Conservation (phyloP, 768 basidiomycete genomes). For the Hydnomerulius pinastri region DNA sequence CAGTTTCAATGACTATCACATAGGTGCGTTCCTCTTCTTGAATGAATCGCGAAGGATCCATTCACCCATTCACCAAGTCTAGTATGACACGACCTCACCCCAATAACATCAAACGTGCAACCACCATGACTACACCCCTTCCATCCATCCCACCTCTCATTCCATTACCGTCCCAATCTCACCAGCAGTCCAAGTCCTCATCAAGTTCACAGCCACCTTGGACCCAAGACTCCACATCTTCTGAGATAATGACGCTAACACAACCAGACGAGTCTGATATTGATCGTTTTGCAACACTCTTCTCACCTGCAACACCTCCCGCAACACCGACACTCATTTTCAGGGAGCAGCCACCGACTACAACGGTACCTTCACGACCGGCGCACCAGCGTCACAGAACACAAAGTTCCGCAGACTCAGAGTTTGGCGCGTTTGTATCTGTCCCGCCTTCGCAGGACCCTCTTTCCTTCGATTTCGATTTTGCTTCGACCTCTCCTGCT, state of each 20-base stretch:
- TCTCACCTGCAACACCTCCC: slow-evolving; percentile 40
- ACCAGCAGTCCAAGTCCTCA: not conserved
- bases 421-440: slow-evolving; percentile 65
- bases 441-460: slow-evolving; percentile 58
- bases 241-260: no score
- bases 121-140: not conserved
- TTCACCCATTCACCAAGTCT: no score
- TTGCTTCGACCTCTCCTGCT: not conserved
- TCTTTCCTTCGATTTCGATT: slow-evolving; percentile 8
- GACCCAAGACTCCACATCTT: no score
- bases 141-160: slow-evolving; percentile 1
- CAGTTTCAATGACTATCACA: not conserved
- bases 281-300: slow-evolving; percentile 45
- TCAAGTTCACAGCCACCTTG: not conserved
- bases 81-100: no score
- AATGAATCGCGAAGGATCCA: no score
- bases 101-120: no score
- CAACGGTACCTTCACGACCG: not conserved
- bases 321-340: slow-evolving; percentile 19
- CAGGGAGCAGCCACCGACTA: not conserved
- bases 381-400: slow-evolving; percentile 14
- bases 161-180: not conserved
- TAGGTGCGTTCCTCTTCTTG: not conserved
- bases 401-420: slow-evolving; percentile 41
- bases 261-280: slow-evolving; percentile 29